Percentiles rank a stretch among this genome's conserved stretches.
Conservation (phyloP, 495 filamentous ascomycete genomes). For the Tuber aestivum region DNA sequence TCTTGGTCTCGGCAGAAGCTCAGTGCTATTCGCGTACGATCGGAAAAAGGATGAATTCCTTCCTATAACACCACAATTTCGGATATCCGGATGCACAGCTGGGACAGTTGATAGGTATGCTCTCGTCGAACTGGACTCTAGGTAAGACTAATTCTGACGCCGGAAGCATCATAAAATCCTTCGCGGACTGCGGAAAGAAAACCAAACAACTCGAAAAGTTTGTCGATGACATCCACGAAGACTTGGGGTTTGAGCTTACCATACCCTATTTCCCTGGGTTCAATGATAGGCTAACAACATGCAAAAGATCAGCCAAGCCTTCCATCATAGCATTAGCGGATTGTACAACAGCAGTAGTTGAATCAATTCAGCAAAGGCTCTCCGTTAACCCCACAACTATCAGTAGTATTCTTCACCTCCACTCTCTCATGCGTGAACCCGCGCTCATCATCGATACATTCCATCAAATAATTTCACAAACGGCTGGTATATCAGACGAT, state of each 20-base stretch:
- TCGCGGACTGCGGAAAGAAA: conserved; percentile 56
- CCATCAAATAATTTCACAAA: conserved; percentile 53
- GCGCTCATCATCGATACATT: conserved; percentile 59
- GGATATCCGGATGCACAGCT: conserved; percentile 64
- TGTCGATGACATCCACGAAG: conserved; percentile 46
- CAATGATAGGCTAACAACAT: conserved; percentile 4
- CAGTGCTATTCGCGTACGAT: conserved; percentile 69
- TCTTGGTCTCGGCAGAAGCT: conserved; percentile 74
- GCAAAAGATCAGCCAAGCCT: conserved; percentile 46
- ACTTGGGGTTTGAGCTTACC: conserved; percentile 22
- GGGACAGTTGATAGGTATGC: conserved; percentile 48
- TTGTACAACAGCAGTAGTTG: conserved; percentile 52
- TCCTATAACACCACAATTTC: conserved; percentile 51
- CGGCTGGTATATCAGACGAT: conserved; percentile 55
- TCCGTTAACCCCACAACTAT: conserved; percentile 45
- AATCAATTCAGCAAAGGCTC: conserved; percentile 54
- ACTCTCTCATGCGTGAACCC: conserved; percentile 58
- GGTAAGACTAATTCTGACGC: conserved; percentile 24
- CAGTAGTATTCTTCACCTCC: conserved; percentile 62
- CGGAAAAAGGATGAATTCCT: conserved; percentile 53
- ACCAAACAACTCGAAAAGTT: conserved; percentile 53
- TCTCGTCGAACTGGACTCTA: neutral
- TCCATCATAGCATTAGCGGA: conserved; percentile 58
- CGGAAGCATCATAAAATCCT: conserved; percentile 49
- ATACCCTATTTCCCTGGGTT: neutral